phyloP scores from a whole-genome alignment of 352 stramenopile genomes.

The Pythium chondricola region DNA sequence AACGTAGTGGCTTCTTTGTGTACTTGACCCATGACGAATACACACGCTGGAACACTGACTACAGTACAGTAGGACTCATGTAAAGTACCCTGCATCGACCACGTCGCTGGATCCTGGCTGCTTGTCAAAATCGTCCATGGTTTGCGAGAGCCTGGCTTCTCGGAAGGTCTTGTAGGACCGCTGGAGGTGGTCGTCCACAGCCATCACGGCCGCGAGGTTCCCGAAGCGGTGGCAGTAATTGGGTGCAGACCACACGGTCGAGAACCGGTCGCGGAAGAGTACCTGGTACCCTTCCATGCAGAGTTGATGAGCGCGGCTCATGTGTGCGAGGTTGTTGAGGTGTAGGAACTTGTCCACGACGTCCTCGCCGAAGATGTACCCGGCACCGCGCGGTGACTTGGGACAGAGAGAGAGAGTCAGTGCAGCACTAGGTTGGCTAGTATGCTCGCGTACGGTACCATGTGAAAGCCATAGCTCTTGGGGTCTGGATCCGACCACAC shows the following conservation, averaged over 20 bases:
- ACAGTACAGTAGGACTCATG: constrained; percentile 25
- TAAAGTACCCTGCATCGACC: constrained; percentile 85
- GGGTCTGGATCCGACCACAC: constrained; percentile 86
- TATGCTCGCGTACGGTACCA: constrained; percentile 3
- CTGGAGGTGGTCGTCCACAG: constrained; percentile 82
- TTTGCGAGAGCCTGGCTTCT: constrained; percentile 57
- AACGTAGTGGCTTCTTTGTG: no score
- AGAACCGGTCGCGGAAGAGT: constrained; percentile 87
- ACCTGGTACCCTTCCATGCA: constrained; percentile 94
- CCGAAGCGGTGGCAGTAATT: constrained; percentile 96
- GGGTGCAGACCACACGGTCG: constrained; percentile 90
- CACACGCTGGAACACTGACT: no score
- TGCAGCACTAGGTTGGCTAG: background rate
- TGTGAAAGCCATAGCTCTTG: constrained; percentile 23
- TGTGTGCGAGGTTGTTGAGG: constrained; percentile 84
- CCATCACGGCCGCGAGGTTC: constrained; percentile 95
- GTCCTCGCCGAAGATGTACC: constrained; percentile 86
- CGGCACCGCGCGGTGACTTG: constrained; percentile 66
- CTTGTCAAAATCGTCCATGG: constrained; percentile 64
- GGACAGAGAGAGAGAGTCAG: background rate
- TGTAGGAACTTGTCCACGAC: constrained; percentile 88
- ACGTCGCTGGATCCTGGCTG: constrained; percentile 64
- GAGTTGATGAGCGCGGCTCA: constrained; percentile 84
- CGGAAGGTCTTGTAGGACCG: constrained; percentile 86
- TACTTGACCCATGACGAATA: no score